Evolutionary conservation across 345 rosid genomes (phyloP).

Genomic region (Arabidopsis suecica): DNA sequence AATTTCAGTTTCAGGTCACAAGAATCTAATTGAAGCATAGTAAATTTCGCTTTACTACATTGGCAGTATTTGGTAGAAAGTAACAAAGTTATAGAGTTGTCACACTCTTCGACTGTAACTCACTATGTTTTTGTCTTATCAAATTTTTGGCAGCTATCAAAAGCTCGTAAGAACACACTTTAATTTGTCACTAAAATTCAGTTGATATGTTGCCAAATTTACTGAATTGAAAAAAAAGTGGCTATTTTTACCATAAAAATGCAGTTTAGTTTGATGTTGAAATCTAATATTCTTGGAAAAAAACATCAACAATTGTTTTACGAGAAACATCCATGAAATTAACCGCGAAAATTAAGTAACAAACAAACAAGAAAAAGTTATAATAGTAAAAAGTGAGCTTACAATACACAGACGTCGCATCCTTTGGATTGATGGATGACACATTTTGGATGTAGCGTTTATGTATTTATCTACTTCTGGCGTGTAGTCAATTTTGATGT

Average conservation of each 20-base stretch:
- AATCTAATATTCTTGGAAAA: neutral
- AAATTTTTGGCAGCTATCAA: constrained; percentile 17
- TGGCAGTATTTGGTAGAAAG: constrained; percentile 17
- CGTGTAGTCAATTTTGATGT: constrained; percentile 15
- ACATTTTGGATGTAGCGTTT: constrained; percentile 11
- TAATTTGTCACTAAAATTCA: neutral
- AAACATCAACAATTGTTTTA: neutral
- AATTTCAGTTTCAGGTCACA: constrained; percentile 27
- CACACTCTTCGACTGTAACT: constrained; percentile 28
- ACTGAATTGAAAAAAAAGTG: neutral
- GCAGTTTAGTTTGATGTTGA: neutral
- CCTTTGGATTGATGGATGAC: constrained; percentile 30
- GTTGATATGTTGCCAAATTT: neutral
- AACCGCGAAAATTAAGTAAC: neutral
- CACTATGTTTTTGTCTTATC: constrained; percentile 17
- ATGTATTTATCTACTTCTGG: constrained; percentile 16
- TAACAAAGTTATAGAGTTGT: constrained; percentile 27
- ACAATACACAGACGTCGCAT: constrained; percentile 17
- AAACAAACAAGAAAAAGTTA: neutral
- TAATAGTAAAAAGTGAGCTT: constrained; percentile 3
- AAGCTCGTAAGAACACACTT: neutral
- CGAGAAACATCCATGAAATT: neutral
- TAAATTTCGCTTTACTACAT: constrained; percentile 21
- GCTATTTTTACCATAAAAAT: neutral
- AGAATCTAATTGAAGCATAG: constrained; percentile 5